Conservation (phyloP, 495 filamentous ascomycete genomes). For the Xylaria nigripes region DNA sequence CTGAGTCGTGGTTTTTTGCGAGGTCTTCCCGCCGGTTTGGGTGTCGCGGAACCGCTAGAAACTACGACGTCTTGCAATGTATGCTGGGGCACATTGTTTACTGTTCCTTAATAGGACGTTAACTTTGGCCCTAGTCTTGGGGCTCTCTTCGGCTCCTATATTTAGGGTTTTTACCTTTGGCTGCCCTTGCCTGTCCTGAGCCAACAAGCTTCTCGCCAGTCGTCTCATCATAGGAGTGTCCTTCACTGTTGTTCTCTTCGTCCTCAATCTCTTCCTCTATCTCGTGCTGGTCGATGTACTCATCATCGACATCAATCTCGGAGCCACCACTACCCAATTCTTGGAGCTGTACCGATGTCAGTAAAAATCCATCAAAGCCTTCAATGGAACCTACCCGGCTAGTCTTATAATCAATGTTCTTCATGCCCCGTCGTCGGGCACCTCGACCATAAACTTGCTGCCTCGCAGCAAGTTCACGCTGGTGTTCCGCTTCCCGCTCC, state of each 20-base stretch:
- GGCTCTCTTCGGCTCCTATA: neutral
- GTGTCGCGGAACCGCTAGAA: neutral
- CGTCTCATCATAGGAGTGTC: constrained; percentile 1
- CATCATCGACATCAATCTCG: constrained; percentile 19
- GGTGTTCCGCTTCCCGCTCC: constrained; percentile 69
- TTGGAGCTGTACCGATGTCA: constrained; percentile 15
- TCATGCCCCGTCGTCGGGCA: constrained; percentile 48
- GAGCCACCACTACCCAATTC: constrained; percentile 18
- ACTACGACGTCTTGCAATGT: neutral
- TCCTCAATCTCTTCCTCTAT: constrained; percentile 3
- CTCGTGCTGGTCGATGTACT: constrained; percentile 16
- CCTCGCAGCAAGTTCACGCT: constrained; percentile 53
- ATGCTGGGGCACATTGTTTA: neutral
- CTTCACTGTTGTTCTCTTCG: constrained; percentile 12
- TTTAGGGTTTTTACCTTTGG: constrained; percentile 18
- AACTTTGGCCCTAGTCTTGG: constrained; percentile 6
- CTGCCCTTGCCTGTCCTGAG: constrained; percentile 4
- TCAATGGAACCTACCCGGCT: constrained; percentile 28
- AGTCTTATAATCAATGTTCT: constrained; percentile 25
- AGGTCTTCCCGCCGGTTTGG: neutral
- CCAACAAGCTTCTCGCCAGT: neutral
- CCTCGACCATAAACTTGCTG: constrained; percentile 73
- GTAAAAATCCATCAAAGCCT: constrained; percentile 20
- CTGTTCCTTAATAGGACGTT: constrained; percentile 10
- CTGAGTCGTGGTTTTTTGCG: neutral